Evolutionary conservation across 352 stramenopile species (phyloP).

Genomic region (Globisporangium okanoganense): DNA sequence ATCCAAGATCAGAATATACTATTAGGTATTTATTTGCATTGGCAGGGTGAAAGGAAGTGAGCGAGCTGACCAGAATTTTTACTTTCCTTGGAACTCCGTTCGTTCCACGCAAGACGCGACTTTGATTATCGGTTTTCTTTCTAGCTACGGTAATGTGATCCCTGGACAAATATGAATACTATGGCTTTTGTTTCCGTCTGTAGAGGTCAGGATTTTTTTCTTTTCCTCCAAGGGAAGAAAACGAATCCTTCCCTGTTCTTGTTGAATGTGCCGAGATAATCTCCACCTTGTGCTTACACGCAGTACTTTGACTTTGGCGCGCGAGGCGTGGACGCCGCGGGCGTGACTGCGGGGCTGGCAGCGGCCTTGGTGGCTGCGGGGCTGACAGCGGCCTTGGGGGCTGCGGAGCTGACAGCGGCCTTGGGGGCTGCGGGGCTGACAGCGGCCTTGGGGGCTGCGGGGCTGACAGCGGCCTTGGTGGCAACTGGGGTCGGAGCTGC

Average conservation of each 20-base stretch:
- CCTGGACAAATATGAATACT: slow-evolving; percentile 7
- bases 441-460: neutral
- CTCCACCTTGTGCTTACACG: slow-evolving; percentile 14
- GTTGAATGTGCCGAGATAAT: too few relatives aligned
- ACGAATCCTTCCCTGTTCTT: neutral
- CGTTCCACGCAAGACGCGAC: slow-evolving; percentile 7
- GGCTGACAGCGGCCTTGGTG: neutral
- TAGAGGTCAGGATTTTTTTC: neutral
- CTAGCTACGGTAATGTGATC: neutral
- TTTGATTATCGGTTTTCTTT: slow-evolving; percentile 2
- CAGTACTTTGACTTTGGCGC: slow-evolving; percentile 24
- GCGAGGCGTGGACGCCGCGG: slow-evolving; percentile 5
- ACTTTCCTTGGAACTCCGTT: slow-evolving; percentile 2
- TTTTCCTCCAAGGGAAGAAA: neutral
- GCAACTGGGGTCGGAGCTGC: neutral
- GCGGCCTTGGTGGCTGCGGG: neutral
- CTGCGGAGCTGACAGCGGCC: neutral
- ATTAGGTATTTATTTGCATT: too few relatives aligned
- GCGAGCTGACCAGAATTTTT: neutral
- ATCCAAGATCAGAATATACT: too few relatives aligned
- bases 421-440: neutral
- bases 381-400: too few relatives aligned
- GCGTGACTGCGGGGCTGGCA: neutral
- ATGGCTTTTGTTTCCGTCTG: neutral
- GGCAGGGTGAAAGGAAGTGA: neutral